phyloP scores from a whole-genome alignment of 2,329 filamentous ascomycete genomes.

The Clonostachys chloroleuca region DNA sequence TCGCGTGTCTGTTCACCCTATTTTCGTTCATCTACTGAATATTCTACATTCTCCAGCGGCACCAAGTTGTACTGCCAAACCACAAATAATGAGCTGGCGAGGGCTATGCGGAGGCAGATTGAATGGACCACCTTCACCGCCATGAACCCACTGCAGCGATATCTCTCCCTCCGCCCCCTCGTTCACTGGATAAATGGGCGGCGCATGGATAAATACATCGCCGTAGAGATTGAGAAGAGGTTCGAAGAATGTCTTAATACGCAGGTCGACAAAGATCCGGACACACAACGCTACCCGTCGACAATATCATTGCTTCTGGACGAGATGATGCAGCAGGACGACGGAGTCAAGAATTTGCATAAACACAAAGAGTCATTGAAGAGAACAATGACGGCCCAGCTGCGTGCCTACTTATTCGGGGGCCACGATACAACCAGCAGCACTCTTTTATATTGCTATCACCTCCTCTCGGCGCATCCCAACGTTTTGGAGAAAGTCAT shows the following conservation, averaged over 20 bases:
- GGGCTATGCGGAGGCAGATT: background rate
- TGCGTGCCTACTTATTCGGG: slow-evolving; percentile 31
- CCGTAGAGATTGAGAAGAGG: too few species aligned
- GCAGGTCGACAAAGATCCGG: background rate
- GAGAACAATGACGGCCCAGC: slow-evolving; percentile 10
- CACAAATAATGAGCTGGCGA: background rate
- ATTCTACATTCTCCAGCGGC: background rate
- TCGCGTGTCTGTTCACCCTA: background rate
- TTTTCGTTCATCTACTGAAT: background rate
- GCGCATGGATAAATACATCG: background rate
- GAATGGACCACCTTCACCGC: background rate
- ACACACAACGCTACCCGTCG: background rate
- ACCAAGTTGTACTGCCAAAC: background rate
- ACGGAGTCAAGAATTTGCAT: background rate
- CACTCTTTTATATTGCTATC: slow-evolving; percentile 29
- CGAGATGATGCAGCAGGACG: background rate
- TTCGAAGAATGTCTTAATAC: too few species aligned
- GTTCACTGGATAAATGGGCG: background rate
- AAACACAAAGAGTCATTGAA: too few species aligned
- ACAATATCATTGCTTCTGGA: background rate
- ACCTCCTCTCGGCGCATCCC: slow-evolving; percentile 19
- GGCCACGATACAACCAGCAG: slow-evolving; percentile 38
- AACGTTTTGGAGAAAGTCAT: slow-evolving; percentile 23
- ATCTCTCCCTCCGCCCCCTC: background rate
- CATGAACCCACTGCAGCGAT: background rate